A percentile compares a stretch with the other conserved stretches of the same genome.
These are phyloP conservation scores for Kuraishia capsulata DNA, from an alignment of 805 yeast species.

Conservation along the genomic window DNA sequence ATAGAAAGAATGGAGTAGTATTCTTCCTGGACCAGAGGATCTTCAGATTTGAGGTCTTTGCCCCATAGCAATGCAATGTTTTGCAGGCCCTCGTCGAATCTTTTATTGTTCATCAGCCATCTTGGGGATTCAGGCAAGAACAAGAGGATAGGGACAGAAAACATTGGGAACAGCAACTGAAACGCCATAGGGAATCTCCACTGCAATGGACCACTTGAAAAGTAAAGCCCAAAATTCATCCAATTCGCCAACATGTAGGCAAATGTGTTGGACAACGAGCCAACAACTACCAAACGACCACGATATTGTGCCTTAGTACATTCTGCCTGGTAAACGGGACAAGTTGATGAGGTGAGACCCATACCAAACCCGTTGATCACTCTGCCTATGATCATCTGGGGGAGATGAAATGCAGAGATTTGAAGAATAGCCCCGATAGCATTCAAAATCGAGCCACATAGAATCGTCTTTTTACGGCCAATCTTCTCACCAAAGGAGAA, in stretches of 20 bases:
- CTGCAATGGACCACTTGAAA: slow-evolving; percentile 35
- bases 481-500: slow-evolving; percentile 40
- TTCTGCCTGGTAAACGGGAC: slow-evolving; percentile 68
- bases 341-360: slow-evolving; percentile 62
- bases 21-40: slow-evolving; percentile 1
- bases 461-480: slow-evolving; percentile 52
- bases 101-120: slow-evolving; percentile 35
- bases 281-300: slow-evolving; percentile 55
- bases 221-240: slow-evolving; percentile 53
- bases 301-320: slow-evolving; percentile 59
- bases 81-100: slow-evolving; percentile 31
- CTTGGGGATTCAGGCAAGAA: slow-evolving; percentile 25
- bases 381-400: slow-evolving; percentile 50
- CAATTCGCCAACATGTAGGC: slow-evolving; percentile 59
- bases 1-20: slow-evolving; percentile 1
- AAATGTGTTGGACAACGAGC: slow-evolving; percentile 55
- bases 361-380: slow-evolving; percentile 62
- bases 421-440: slow-evolving; percentile 53
- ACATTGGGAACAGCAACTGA: slow-evolving; percentile 37
- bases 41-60: background rate
- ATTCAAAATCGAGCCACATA: slow-evolving; percentile 47
- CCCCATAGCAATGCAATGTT: slow-evolving; percentile 2
- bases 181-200: slow-evolving; percentile 65
- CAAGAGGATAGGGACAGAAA: slow-evolving; percentile 5
- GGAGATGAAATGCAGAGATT: slow-evolving; percentile 33